phyloP scores from a whole-genome alignment of 176 grass and related monocot species.

The Cenchrus americanus region DNA sequence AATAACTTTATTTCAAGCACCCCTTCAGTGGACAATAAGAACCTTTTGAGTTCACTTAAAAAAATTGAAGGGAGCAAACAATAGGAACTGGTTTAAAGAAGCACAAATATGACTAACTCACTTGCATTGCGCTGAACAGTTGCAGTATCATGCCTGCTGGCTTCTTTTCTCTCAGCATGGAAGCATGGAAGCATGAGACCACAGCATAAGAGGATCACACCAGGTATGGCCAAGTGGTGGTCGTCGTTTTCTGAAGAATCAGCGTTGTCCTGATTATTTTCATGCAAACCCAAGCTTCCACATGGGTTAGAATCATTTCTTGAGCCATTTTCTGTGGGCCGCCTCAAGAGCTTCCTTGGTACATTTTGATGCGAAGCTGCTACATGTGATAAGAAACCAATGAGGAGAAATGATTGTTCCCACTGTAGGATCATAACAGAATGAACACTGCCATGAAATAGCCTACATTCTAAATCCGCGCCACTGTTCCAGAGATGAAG shows the following conservation, averaged over 20 bases:
- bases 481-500: neutral
- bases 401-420: conserved; percentile 3
- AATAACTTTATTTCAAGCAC: neutral
- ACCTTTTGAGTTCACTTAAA: neutral
- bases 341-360: conserved; percentile 70
- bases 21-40: neutral
- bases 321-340: conserved; percentile 39
- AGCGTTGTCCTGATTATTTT: conserved; percentile 46
- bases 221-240: conserved; percentile 73
- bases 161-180: conserved; percentile 70
- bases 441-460: neutral
- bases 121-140: conserved; percentile 54
- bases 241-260: conserved; percentile 64
- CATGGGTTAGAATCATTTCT: conserved; percentile 54
- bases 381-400: conserved; percentile 33
- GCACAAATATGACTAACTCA: conserved; percentile 43
- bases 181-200: conserved; percentile 92
- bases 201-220: conserved; percentile 81
- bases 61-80: neutral
- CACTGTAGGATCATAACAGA: neutral
- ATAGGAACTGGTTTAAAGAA: neutral
- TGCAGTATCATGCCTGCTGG: conserved; percentile 52
- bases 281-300: conserved; percentile 31
- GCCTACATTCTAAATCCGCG: conserved; percentile 2
- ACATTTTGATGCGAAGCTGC: conserved; percentile 49